A percentile compares a stretch with the other conserved stretches of the same genome.
Evolutionary conservation across 495 filamentous ascomycete genomes (phyloP).

Genomic region (Pseudoneurospora amorphoporcata): DNA sequence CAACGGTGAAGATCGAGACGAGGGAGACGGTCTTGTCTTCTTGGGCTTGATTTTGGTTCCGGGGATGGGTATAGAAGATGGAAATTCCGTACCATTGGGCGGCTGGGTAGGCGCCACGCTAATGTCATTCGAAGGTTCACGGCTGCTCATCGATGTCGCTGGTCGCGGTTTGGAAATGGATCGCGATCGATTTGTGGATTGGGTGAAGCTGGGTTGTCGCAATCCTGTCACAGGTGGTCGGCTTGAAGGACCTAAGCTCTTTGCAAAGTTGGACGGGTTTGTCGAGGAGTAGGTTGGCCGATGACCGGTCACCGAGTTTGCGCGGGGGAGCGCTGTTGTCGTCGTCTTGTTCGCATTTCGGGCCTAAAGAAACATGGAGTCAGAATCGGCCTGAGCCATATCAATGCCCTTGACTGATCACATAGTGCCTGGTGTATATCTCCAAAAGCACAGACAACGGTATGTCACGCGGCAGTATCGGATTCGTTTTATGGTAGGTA

Average conservation of each 20-base stretch:
- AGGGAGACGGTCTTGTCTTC: constrained; percentile 18
- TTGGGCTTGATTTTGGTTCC: constrained; percentile 9
- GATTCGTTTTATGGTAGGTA: background rate
- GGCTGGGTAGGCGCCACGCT: constrained; percentile 30
- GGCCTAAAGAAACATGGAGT: background rate
- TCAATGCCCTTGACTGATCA: background rate
- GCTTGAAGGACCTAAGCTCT: constrained; percentile 43
- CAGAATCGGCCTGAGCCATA: background rate
- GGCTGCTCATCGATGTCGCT: constrained; percentile 50
- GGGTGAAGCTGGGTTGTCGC: constrained; percentile 37
- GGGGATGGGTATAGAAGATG: constrained; percentile 11
- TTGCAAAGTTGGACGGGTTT: constrained; percentile 35
- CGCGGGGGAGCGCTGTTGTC: background rate
- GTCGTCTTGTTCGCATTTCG: background rate
- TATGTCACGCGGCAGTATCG: background rate
- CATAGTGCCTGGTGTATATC: background rate
- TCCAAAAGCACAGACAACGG: background rate
- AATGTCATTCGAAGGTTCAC: constrained; percentile 25
- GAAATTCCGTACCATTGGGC: constrained; percentile 57
- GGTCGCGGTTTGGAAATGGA: constrained; percentile 35
- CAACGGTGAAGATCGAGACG: constrained; percentile 16
- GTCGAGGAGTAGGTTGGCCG: constrained; percentile 20
- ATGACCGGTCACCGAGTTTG: background rate
- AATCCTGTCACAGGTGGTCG: constrained; percentile 37
- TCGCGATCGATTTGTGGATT: constrained; percentile 32